Conservation (phyloP, 495 filamentous ascomycete genomes). For the Talaromyces stipitatus region DNA sequence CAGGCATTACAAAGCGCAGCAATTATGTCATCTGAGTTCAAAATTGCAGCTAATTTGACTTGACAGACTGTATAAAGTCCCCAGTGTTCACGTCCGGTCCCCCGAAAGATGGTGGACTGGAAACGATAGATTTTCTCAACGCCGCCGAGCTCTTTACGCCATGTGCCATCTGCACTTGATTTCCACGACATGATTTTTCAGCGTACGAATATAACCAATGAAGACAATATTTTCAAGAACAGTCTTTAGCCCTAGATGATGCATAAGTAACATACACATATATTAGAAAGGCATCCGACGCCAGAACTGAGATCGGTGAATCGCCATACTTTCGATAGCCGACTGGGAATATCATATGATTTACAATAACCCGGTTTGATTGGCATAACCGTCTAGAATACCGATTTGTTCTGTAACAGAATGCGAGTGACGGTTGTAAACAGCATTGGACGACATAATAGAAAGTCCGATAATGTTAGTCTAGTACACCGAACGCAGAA, state of each 20-base stretch:
- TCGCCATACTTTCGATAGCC: not conserved
- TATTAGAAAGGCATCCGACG: not conserved
- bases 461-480: not conserved
- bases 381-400: not conserved
- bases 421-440: not conserved
- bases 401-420: not conserved
- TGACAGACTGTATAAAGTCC: not conserved
- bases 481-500: too few relatives aligned
- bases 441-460: not conserved
- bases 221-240: not conserved
- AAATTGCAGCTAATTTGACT: not conserved
- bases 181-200: not conserved
- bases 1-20: not conserved
- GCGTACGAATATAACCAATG: not conserved
- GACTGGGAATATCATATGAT: not conserved
- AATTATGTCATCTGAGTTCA: not conserved
- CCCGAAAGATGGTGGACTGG: not conserved
- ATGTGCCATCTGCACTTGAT: conserved; percentile 24
- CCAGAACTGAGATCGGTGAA: not conserved
- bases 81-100: not conserved
- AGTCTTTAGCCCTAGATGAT: not conserved
- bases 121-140: conserved; percentile 3
- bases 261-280: not conserved
- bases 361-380: not conserved
- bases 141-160: conserved; percentile 4